Percentiles rank a stretch among this genome's conserved stretches.
Conservation (phyloP, 805 yeast genomes). For the Starmerella etchellsii region DNA sequence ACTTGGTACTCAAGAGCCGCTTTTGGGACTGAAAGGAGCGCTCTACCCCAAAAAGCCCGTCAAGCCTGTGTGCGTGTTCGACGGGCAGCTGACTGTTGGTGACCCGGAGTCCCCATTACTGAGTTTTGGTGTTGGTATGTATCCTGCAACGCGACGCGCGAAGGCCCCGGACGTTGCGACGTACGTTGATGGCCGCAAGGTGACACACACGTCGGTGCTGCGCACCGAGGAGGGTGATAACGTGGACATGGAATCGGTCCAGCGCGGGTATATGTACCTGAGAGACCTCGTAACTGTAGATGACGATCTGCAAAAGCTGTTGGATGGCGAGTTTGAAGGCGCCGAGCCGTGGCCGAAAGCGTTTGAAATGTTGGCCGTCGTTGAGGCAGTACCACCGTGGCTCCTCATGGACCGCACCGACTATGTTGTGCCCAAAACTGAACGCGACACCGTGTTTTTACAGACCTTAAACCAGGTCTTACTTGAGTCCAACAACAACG, state of each 20-base stretch:
- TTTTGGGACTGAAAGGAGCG: not conserved
- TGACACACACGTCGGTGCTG: slow-evolving; percentile 8
- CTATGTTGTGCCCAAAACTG: slow-evolving; percentile 2
- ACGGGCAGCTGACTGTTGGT: slow-evolving; percentile 15
- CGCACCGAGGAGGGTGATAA: slow-evolving; percentile 8
- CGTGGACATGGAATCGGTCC: slow-evolving; percentile 2
- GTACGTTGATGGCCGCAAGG: slow-evolving; percentile 2
- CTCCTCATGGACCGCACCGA: slow-evolving; percentile 10
- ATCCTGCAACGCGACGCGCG: slow-evolving; percentile 10
- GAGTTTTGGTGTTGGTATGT: slow-evolving; percentile 2
- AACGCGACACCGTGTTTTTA: slow-evolving; percentile 5
- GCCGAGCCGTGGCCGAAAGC: slow-evolving; percentile 12
- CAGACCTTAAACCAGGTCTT: slow-evolving; percentile 11
- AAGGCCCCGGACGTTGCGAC: slow-evolving; percentile 1
- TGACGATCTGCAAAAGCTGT: slow-evolving; percentile 8
- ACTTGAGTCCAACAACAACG: slow-evolving; percentile 8
- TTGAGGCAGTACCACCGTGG: slow-evolving; percentile 16
- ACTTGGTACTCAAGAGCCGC: not conserved
- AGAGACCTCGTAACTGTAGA: slow-evolving; percentile 9
- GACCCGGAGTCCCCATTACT: slow-evolving; percentile 12
- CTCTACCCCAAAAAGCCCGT: slow-evolving; percentile 1
- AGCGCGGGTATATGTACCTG: slow-evolving; percentile 13
- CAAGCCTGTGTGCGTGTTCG: slow-evolving; percentile 7
- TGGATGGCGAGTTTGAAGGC: slow-evolving; percentile 17
- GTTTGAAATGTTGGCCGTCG: slow-evolving; percentile 18